Percentiles rank a stretch among this genome's conserved stretches.
phyloP scores from a whole-genome alignment of 441 rosid species.

The Populus hybrid region DNA sequence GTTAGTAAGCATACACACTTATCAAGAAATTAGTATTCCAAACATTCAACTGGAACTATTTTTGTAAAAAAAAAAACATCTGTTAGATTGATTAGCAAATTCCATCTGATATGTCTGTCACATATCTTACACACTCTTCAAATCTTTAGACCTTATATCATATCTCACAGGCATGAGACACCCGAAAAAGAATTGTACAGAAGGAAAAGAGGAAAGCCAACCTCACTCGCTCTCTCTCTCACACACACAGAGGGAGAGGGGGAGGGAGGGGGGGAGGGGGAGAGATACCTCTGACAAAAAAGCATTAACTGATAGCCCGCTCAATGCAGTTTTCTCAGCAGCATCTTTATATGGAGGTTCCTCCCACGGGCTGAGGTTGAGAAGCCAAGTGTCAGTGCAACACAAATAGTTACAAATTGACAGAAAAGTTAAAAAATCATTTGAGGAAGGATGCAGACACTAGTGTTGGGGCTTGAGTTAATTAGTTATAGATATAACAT shows the following conservation, averaged over 20 bases:
- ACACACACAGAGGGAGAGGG: background rate
- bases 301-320: constrained; percentile 61
- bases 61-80: background rate
- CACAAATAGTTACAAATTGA: background rate
- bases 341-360: constrained; percentile 77
- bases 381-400: constrained; percentile 2
- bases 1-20: background rate
- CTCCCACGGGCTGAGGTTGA: constrained; percentile 66
- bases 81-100: background rate
- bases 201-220: background rate
- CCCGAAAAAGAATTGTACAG: background rate
- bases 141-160: background rate
- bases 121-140: background rate
- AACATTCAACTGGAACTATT: background rate
- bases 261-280: background rate
- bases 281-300: constrained; percentile 70
- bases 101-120: background rate
- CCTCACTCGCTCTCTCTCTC: background rate
- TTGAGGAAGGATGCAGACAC: background rate
- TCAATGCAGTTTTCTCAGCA: constrained; percentile 52
- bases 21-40: background rate
- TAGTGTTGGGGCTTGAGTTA: background rate
- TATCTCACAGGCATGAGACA: background rate
- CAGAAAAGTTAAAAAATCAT: background rate
- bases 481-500: background rate